These are phyloP conservation scores for Leccinellum albellum DNA, from an alignment of 768 basidiomycete species.

Conservation along the genomic window DNA sequence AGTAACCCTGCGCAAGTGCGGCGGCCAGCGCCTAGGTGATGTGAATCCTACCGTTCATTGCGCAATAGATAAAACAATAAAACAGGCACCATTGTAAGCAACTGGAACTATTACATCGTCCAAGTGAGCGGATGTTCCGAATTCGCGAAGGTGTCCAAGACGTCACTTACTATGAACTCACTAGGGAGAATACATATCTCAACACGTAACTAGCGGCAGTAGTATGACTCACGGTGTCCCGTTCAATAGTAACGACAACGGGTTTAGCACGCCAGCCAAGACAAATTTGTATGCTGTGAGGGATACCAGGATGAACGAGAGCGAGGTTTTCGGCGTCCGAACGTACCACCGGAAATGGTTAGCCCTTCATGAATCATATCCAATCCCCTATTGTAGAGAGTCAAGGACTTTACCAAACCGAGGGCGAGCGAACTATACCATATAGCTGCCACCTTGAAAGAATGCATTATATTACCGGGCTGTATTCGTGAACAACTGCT, in stretches of 20 bases:
- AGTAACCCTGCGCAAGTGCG: constrained; percentile 6
- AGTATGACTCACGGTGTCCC: constrained; percentile 4
- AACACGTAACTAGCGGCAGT: not conserved
- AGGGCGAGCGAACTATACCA: not conserved
- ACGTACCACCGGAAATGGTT: constrained; percentile 8
- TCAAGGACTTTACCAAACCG: not conserved
- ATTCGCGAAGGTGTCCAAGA: not conserved
- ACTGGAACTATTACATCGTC: constrained; percentile 5
- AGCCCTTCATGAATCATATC: constrained; percentile 14
- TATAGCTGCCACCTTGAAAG: constrained; percentile 6
- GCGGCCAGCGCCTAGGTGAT: constrained; percentile 1
- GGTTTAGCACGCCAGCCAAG: not conserved
- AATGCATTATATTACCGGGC: not conserved
- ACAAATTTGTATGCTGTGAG: constrained; percentile 8
- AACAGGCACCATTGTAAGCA: not conserved
- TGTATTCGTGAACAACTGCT: not conserved
- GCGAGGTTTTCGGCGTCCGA: not conserved
- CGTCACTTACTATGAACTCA: constrained; percentile 4
- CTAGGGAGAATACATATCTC: not conserved
- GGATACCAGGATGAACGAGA: not conserved
- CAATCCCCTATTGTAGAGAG: not conserved
- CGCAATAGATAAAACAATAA: not conserved
- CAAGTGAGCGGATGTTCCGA: not conserved
- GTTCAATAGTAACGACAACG: not conserved
- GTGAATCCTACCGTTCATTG: not conserved